phyloP scores from a whole-genome alignment of 495 filamentous ascomycete species.

The Hyaloscypha variabilis region DNA sequence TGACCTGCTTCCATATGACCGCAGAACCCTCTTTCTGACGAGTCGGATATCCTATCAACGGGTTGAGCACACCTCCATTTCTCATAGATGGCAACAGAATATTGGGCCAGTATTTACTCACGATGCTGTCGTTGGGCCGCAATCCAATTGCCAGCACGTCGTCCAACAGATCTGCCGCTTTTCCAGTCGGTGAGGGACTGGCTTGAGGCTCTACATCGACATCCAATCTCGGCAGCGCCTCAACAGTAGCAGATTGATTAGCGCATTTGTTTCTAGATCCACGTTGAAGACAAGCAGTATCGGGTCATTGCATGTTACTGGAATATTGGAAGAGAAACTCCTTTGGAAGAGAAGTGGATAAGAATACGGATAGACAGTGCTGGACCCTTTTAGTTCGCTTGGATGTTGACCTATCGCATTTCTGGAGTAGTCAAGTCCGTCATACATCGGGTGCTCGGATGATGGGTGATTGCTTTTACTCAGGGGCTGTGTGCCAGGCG shows the following conservation, averaged over 20 bases:
- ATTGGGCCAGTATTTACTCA: neutral
- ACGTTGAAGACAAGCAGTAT: neutral
- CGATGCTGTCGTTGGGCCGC: neutral
- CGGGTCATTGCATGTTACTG: neutral
- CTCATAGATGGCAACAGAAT: neutral
- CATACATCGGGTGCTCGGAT: too few species aligned
- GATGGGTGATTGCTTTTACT: too few species aligned
- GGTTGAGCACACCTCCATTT: neutral
- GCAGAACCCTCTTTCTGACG: neutral
- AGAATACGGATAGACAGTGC: too few species aligned
- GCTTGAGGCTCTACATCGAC: neutral
- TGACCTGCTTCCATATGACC: neutral
- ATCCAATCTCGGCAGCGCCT: neutral
- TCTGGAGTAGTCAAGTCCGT: too few species aligned
- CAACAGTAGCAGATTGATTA: neutral
- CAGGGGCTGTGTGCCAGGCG: too few species aligned
- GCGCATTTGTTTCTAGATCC: neutral
- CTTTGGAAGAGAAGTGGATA: neutral
- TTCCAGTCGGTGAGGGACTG: neutral
- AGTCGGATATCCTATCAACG: neutral
- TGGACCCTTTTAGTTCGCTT: too few species aligned
- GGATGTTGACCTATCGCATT: too few species aligned
- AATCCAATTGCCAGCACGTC: neutral
- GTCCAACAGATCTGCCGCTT: neutral
- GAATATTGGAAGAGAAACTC: neutral